Conservation (phyloP, 768 basidiomycete genomes). For the Tulasnella sp. region DNA sequence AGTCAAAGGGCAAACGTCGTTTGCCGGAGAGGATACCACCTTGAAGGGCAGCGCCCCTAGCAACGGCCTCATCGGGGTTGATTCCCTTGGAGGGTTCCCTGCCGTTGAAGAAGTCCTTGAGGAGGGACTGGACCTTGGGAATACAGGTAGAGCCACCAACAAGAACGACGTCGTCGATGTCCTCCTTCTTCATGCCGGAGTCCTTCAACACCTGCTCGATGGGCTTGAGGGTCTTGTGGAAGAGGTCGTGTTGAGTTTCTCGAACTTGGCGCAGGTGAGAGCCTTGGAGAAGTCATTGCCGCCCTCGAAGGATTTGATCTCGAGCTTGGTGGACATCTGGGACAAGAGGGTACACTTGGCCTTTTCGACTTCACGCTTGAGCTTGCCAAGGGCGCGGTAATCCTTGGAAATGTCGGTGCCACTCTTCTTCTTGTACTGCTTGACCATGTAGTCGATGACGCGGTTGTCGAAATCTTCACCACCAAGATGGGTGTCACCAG, state of each 20-base stretch:
- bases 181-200: constrained; percentile 93
- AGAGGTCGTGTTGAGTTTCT: constrained; percentile 91
- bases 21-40: constrained; percentile 96
- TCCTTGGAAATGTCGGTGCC: constrained; percentile 29
- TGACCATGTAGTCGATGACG: constrained; percentile 30
- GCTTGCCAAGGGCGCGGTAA: constrained; percentile 84
- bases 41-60: constrained; percentile 97
- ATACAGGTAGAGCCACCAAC: constrained; percentile 99
- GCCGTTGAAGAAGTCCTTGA: constrained; percentile 97
- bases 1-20: constrained; percentile 80
- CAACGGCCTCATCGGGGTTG: constrained; percentile 98
- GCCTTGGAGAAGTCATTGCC: constrained; percentile 98
- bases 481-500: constrained; percentile 34
- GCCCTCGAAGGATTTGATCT: constrained; percentile 96
- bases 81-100: constrained; percentile 99
- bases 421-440: constrained; percentile 29
- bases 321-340: constrained; percentile 89
- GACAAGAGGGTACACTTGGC: constrained; percentile 96
- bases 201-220: constrained; percentile 98
- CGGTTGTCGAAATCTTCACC: constrained; percentile 37
- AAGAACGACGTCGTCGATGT: constrained; percentile 82
- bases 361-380: constrained; percentile 97
- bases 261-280: constrained; percentile 95
- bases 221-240: constrained; percentile 86
- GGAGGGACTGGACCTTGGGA: constrained; percentile 92